These are phyloP conservation scores for Aureobasidium lini DNA, from an alignment of 2,329 filamentous ascomycete species.

Conservation along the genomic window DNA sequence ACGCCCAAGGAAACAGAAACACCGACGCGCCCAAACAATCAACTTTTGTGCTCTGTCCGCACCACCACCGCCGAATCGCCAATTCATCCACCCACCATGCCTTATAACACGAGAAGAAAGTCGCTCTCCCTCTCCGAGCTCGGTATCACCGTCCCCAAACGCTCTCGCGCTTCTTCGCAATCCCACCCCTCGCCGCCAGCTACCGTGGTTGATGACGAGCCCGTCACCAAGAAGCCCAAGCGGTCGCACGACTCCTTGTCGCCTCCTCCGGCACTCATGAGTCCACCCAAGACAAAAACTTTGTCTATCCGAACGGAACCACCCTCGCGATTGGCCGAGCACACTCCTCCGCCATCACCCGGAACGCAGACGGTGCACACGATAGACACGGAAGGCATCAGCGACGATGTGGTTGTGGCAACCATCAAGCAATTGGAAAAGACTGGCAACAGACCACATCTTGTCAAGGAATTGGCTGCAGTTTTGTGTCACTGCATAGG, in stretches of 20 bases:
- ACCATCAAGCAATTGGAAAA: slow-evolving; percentile 83
- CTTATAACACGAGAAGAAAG: slow-evolving; percentile 95
- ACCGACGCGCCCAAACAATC: slow-evolving; percentile 11
- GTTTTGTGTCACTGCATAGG: slow-evolving; percentile 69
- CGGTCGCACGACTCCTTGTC: slow-evolving; percentile 56
- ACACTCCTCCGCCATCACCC: slow-evolving; percentile 76
- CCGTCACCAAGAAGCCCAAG: slow-evolving; percentile 58
- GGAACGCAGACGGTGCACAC: slow-evolving; percentile 44
- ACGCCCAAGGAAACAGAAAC: slow-evolving; percentile 6
- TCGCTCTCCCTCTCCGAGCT: slow-evolving; percentile 87
- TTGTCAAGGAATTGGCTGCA: slow-evolving; percentile 86
- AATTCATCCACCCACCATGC: slow-evolving; percentile 50
- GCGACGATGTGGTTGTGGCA: slow-evolving; percentile 90
- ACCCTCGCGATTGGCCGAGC: slow-evolving; percentile 45
- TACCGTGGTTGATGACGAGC: slow-evolving; percentile 55
- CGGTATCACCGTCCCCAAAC: slow-evolving; percentile 72
- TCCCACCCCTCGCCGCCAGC: slow-evolving; percentile 49
- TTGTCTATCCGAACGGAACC: slow-evolving; percentile 44
- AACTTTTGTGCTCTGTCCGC: neutral
- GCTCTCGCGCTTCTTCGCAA: slow-evolving; percentile 33
- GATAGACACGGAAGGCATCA: slow-evolving; percentile 75
- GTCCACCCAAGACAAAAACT: slow-evolving; percentile 36
- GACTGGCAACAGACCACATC: slow-evolving; percentile 83
- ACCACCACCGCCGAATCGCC: neutral
- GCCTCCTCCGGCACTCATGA: slow-evolving; percentile 30